Evolutionary conservation across 75 land plant species (phyloP), one percentile per base, ranked within the genome.

Genomic region (Pseudotsuga menziesii): DNA sequence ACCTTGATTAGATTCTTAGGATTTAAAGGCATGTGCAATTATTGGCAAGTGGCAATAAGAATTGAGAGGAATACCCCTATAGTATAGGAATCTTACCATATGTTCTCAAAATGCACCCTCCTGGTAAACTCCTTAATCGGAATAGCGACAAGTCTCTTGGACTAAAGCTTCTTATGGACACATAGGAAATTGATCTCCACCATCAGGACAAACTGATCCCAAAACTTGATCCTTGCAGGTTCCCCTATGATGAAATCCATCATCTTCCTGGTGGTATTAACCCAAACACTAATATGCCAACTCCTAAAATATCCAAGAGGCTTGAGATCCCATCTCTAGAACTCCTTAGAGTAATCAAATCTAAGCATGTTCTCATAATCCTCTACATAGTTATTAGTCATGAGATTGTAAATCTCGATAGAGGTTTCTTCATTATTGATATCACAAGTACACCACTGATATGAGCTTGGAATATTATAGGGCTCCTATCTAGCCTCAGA

Each of bases 331-430:
- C 94, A 92, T 25, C 84, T 59, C 59, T 90, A 84, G 78, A 92
- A 92, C 57, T 84, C 90, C 77, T 78, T 86, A 14, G 94, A 92
- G 78, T 92, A 92, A 62, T 92, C 90, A 57, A 92, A 92, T 52
- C 94, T 70, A 67, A 92, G 90, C 93, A 92, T 88, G 81, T 90
- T 90, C 72, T 93, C 95, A 72, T 93, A 91, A 72, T 93, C 93
- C 76, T 93, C 95, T 15, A 93, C 93, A 77, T 91, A 93, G 67
- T 93, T 93, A 67, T 78, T 82, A 11, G 74, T 82, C 60, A 93
- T 63, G 25, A 93, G 88, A 15, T 55, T 81, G 82, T 89, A 93
- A 27, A 93, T 85, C 83, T 93, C 93, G 13, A 56, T 61, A 62
- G 81, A 77, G 12, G 80, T 82, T 32, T 78, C 81, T 1, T 88